phyloP scores from a whole-genome alignment of 2,329 filamentous ascomycete genomes.

The Diaporthe sp. region DNA sequence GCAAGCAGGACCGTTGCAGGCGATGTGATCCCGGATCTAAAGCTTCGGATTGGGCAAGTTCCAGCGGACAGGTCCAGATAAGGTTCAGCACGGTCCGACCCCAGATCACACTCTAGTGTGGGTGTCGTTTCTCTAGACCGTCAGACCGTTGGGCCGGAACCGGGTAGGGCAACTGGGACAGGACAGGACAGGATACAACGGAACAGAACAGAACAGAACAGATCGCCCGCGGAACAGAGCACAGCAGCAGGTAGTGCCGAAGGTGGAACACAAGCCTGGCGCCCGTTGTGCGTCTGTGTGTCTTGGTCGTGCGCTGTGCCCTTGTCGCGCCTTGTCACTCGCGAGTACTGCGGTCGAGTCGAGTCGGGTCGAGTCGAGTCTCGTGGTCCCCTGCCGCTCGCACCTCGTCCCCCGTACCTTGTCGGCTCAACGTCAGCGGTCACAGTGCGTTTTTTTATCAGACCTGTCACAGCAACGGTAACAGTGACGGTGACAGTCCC shows the following conservation, averaged over 20 bases:
- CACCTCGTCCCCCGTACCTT: neutral
- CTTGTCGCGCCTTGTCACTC: conserved; percentile 7
- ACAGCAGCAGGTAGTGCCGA: conserved; percentile 19
- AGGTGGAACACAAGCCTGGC: conserved; percentile 1
- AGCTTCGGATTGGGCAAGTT: conserved; percentile 24
- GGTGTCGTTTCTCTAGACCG: conserved; percentile 27
- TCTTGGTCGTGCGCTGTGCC: neutral
- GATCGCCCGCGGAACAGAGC: conserved; percentile 3
- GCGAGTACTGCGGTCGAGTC: neutral
- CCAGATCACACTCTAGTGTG: conserved; percentile 31
- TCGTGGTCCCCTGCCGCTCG: conserved; percentile 1
- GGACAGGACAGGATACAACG: neutral
- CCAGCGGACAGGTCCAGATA: conserved; percentile 34
- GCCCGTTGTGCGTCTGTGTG: conserved; percentile 24
- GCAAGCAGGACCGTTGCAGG: conserved; percentile 26
- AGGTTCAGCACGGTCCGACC: conserved; percentile 33
- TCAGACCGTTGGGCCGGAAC: conserved; percentile 32
- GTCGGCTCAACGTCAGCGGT: conserved; percentile 16
- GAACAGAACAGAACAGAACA: conserved; percentile 9
- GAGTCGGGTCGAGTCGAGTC: conserved; percentile 13
- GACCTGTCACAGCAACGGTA: conserved; percentile 12
- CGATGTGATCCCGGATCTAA: conserved; percentile 30
- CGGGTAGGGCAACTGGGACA: conserved; percentile 15
- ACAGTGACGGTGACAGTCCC: conserved; percentile 5
- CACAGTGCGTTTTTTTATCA: neutral